phyloP scores from a whole-genome alignment of 2,329 filamentous ascomycete species.

The Dothideomycetes sp. region DNA sequence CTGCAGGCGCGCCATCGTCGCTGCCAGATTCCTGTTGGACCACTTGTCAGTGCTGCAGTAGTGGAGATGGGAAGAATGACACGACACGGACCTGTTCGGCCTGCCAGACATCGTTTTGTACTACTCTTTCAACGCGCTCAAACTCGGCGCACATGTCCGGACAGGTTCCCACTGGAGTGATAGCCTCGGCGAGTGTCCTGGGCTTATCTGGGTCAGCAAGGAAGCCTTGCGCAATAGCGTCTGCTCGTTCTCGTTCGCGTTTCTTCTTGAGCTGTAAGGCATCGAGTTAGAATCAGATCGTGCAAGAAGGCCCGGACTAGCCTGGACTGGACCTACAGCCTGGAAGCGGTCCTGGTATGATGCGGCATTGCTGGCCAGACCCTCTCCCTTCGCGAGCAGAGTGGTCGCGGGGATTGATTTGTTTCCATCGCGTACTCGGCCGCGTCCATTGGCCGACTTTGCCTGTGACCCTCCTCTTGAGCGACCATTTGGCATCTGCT shows the following conservation, averaged over 20 bases:
- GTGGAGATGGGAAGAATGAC: no score
- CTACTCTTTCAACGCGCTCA: slow-evolving; percentile 50
- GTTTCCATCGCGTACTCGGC: no score
- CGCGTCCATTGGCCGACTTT: no score
- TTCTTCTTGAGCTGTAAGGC: slow-evolving; percentile 32
- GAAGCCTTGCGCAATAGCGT: slow-evolving; percentile 41
- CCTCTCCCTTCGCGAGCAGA: no score
- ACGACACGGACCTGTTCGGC: slow-evolving; percentile 47
- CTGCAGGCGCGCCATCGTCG: slow-evolving; percentile 26
- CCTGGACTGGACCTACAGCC: slow-evolving; percentile 5
- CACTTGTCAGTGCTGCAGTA: no score
- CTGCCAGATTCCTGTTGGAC: slow-evolving; percentile 16
- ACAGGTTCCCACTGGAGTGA: slow-evolving; percentile 51
- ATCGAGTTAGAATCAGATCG: not conserved
- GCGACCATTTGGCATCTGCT: not conserved
- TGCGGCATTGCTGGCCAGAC: slow-evolving; percentile 5
- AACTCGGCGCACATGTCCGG: slow-evolving; percentile 54
- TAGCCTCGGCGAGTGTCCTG: slow-evolving; percentile 48
- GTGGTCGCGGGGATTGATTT: no score
- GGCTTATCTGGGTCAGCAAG: slow-evolving; percentile 50
- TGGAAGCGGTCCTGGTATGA: slow-evolving; percentile 6
- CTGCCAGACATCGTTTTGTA: slow-evolving; percentile 50
- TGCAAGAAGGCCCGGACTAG: slow-evolving; percentile 4
- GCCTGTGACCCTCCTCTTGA: not conserved
- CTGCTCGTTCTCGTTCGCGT: slow-evolving; percentile 37